Percentiles rank a stretch among this genome's conserved stretches.
Conservation (phyloP, 176 grass and related monocot species). For the Musa troglodytarum region DNA sequence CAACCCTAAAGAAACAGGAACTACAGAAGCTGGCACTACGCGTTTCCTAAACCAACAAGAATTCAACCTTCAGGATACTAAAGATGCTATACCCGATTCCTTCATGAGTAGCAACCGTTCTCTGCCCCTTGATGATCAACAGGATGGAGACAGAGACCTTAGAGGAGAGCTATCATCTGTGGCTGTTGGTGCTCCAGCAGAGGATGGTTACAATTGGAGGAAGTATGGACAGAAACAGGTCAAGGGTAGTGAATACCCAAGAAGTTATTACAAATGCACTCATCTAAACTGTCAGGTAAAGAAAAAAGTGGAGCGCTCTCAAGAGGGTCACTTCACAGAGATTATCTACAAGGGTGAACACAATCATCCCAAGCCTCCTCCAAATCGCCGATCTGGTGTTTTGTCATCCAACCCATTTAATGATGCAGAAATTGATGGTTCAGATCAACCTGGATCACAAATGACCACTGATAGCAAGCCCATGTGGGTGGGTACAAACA, state of each 20-base stretch:
- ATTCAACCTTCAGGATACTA: constrained; percentile 25
- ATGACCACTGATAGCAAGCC: background rate
- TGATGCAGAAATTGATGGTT: constrained; percentile 3
- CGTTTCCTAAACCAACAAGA: constrained; percentile 13
- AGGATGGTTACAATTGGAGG: constrained; percentile 20
- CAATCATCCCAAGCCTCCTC: constrained; percentile 18
- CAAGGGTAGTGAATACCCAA: constrained; percentile 9
- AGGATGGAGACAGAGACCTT: constrained; percentile 1
- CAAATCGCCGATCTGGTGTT: constrained; percentile 5
- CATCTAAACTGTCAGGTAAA: constrained; percentile 12
- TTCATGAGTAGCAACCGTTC: constrained; percentile 7
- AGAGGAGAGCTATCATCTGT: constrained; percentile 6
- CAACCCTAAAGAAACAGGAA: constrained; percentile 1
- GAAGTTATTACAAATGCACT: constrained; percentile 22
- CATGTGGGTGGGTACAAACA: background rate
- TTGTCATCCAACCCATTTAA: constrained; percentile 1
- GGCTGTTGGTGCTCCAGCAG: background rate
- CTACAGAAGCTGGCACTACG: background rate
- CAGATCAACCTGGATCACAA: constrained; percentile 10
- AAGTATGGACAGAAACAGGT: constrained; percentile 20
- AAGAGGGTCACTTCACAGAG: constrained; percentile 12
- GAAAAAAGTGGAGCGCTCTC: constrained; percentile 14
- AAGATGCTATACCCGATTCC: constrained; percentile 8
- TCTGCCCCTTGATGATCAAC: constrained; percentile 22
- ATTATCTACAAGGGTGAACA: constrained; percentile 13